Evolutionary conservation across 257 asterid species (phyloP), one percentile per base, ranked within the genome.

Genomic region (Fraxinus pennsylvanica): DNA sequence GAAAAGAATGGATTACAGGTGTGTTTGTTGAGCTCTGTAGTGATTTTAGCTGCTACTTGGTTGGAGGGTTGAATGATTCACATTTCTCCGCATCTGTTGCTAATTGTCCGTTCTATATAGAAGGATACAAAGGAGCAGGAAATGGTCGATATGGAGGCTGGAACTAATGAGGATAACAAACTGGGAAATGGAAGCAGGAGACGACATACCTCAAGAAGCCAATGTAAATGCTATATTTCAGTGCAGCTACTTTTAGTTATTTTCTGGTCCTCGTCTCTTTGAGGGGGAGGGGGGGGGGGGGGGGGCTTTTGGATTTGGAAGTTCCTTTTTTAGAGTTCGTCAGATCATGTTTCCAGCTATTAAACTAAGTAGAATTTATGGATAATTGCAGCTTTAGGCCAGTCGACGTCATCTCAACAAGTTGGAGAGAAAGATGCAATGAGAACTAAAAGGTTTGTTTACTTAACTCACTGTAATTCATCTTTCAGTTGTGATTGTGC

Each of bases 361-460:
- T 59, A 0, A 8, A 63, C 68, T 22, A 63, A 63, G 35, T 30
- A 35, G 50, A 45, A 25, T 25, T 3, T 27, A 29, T 43, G 52
- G 47, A 30, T 67, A 75, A 70, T 39, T 88, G 91, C 90, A 94
- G 98, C 98, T 68, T 77, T 90, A 80, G 93, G 96, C 75, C 81
- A 88, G 76, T 89, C 93, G 12, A 38, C 79, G n/a, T 5, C 78
- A 36, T 80, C 87, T 81, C 89, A 82, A 32, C 86, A 82, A 67
- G 80, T 30, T 19, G 78, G 80, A 80, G 90, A 82, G 67, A 87
- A 88, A 85, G 96, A 87, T 59, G 79, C 89, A 39, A 86, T 80
- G 45, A 90, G 71, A 73, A 87, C 82, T 84, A 93, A 94, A 89
- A 90, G 97, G 98, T 94, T 74, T 32, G 15, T 10, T 15, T 73